Percentiles rank a stretch among this genome's conserved stretches.
Conservation (phyloP, 2,329 filamentous ascomycete genomes). For the Cryphonectria radicalis region DNA sequence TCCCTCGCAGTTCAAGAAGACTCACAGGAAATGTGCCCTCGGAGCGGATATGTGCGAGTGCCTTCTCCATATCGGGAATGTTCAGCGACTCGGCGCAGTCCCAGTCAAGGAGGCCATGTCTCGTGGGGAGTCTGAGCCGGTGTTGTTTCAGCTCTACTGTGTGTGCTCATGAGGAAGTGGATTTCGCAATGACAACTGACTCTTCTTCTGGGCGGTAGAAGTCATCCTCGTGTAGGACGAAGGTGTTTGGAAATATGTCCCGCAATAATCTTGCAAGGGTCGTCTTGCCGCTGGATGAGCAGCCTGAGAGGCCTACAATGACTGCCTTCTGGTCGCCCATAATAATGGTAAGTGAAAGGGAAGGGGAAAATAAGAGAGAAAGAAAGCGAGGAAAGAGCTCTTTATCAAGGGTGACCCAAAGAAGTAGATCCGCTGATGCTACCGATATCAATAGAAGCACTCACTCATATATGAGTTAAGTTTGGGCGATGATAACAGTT, state of each 20-base stretch:
- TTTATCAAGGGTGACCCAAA: not conserved
- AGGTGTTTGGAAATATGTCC: constrained; percentile 76
- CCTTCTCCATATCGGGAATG: constrained; percentile 66
- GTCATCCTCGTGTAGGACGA: constrained; percentile 93
- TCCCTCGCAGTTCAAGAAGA: constrained; percentile 37
- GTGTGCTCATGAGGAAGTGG: not conserved
- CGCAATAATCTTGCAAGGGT: constrained; percentile 85
- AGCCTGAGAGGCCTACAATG: constrained; percentile 83
- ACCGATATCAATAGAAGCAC: not conserved
- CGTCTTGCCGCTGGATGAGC: constrained; percentile 93
- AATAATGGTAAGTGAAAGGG: not conserved
- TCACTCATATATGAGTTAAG: not conserved
- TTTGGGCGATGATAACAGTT: not conserved
- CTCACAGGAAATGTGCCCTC: constrained; percentile 69
- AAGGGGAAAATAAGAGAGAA: not conserved
- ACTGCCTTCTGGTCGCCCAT: constrained; percentile 55
- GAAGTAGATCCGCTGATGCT: not conserved
- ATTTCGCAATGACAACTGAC: constrained; percentile 46
- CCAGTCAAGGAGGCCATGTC: constrained; percentile 78
- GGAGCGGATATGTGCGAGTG: constrained; percentile 71
- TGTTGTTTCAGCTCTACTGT: constrained; percentile 13
- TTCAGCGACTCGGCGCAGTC: constrained; percentile 84
- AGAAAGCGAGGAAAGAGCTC: not conserved
- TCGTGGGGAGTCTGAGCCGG: constrained; percentile 55
- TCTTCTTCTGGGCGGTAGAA: constrained; percentile 85